Evolutionary conservation across 441 rosid genomes (phyloP), one percentile per base, ranked within the genome.

Genomic region (Populus hybrid): DNA sequence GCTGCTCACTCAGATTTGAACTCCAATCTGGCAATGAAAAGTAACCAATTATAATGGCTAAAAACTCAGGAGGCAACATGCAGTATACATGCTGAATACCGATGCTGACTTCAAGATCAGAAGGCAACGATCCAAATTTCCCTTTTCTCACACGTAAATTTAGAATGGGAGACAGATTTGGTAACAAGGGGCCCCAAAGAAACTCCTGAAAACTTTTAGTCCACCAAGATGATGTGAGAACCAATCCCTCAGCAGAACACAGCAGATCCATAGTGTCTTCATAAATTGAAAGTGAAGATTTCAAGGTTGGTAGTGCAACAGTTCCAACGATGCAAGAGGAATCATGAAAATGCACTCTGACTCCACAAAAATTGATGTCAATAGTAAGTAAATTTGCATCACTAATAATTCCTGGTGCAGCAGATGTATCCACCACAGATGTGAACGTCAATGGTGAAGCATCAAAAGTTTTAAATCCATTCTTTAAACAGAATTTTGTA

Each of bases 1-100:
- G 80, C 80, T 86, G 93, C 74, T 80, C 66, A 76, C 78, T 80
- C 34, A 84, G 75, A 82, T 82, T 81, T 73, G 85, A 77, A 78
- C 80, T 86, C 99, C 99, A 94, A 77, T 90, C 98, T 68, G 94
- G 91, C 85, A 89, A 87, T 64, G 94, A 89, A 82, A 94, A 94
- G 83, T 96, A 96, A 72, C 98, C 98, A 75, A 92, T 91, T 78
- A 96, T 65, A 76, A 93, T 86, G 78, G 98, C 94, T 85, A 96
- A 75, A 90, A 85, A 94, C 75, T 91, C 92, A 14, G 93, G 83
- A 18, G 88, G 93, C 68, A 96, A 78, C 84, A 89, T 80, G 84
- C 97, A 96, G 85, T 88, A 88, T 24, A 91, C 85, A 85, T 93
- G 97, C 85, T 96, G 98, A 86, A 96, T 80, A 72, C 98, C 94